Base-by-base conservation (phyloP, 2,329 filamentous ascomycete species). In the Domatiomyces globalis region DNA sequence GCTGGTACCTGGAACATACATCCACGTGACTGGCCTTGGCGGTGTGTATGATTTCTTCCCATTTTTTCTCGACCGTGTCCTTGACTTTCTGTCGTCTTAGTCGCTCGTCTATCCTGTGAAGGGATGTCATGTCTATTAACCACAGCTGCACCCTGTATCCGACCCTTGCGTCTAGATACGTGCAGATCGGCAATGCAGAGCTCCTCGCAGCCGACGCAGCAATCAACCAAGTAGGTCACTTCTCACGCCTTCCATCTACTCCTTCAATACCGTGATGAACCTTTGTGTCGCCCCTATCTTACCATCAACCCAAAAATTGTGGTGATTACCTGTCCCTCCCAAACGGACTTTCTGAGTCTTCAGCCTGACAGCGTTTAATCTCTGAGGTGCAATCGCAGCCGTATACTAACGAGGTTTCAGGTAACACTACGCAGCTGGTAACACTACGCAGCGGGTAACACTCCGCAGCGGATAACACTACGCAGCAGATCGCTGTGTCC, bases 241-340 rank as follows among this genome's bases (percentile, higher is more conserved):
- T 15, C 39, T 44, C 52, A 15, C n/a, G 29, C 43, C 43, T 10
- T 5, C 36, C 58, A 56, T 46, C 50, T 46, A 45, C 33, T 56
- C n/a, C 50, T 51, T 36, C 17, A 45, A 56, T 65, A 63, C 57
- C 58, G 71, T 76, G 76, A 79, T 79, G 76, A 79, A 73, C 69
- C 59, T 69, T 67, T 68, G 73, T 79, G 76, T 79, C 76, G 76
- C 76, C 76, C 76, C 76, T 79, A 79, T 78, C 76, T 71, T 69
- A 78, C 74, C 66, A 69, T 53, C 58, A 64, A 62, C 67, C 63
- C 63, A 51, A 43, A 19, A 49, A 43, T 43, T 60, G 64, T 79
- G 76, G 74, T 78, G 76, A 79, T 72, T 73, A 76, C 75, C 73
- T 75, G 75, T 78, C 74, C 70, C 66, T 72, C 72, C 76, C 76